Percentiles rank a stretch among this genome's conserved stretches.
Evolutionary conservation across 306 rosid species (phyloP).

Genomic region (Begonia peltatifolia): DNA sequence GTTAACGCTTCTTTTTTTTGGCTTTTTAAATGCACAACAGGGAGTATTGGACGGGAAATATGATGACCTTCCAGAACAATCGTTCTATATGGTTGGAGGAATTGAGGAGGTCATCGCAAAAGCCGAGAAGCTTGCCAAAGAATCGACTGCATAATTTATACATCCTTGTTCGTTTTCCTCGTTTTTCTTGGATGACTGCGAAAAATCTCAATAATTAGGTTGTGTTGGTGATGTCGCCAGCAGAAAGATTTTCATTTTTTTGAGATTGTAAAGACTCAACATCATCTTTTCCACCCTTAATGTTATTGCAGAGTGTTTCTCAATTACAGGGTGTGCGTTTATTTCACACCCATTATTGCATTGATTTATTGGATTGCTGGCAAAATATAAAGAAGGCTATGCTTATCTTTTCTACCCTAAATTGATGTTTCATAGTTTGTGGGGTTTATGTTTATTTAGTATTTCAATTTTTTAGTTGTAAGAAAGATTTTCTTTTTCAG

Average conservation of each 20-base stretch:
- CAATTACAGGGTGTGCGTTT: no score
- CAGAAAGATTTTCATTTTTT: slow-evolving; percentile 37
- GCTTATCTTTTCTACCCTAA: no score
- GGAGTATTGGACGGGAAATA: slow-evolving; percentile 85
- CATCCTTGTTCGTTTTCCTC: background rate
- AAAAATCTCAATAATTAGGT: background rate
- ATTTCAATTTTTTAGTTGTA: no score
- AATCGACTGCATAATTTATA: slow-evolving; percentile 31
- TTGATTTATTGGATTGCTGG: no score
- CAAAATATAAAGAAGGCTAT: no score
- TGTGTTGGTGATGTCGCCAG: slow-evolving; percentile 18
- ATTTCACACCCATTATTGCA: no score
- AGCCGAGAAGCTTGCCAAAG: slow-evolving; percentile 86
- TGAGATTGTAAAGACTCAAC: slow-evolving; percentile 10
- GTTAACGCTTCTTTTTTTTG: background rate
- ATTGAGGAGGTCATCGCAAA: slow-evolving; percentile 80
- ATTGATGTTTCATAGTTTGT: no score
- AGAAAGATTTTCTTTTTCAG: no score
- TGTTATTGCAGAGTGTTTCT: no score
- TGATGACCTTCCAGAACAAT: slow-evolving; percentile 72
- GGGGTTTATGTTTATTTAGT: no score
- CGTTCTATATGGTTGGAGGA: slow-evolving; percentile 99
- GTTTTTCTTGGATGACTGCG: slow-evolving; percentile 4
- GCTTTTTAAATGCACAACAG: slow-evolving; percentile 12
- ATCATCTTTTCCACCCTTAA: no score